Conservation (phyloP, 2,329 filamentous ascomycete species). For the Trichophyton rubrum region DNA sequence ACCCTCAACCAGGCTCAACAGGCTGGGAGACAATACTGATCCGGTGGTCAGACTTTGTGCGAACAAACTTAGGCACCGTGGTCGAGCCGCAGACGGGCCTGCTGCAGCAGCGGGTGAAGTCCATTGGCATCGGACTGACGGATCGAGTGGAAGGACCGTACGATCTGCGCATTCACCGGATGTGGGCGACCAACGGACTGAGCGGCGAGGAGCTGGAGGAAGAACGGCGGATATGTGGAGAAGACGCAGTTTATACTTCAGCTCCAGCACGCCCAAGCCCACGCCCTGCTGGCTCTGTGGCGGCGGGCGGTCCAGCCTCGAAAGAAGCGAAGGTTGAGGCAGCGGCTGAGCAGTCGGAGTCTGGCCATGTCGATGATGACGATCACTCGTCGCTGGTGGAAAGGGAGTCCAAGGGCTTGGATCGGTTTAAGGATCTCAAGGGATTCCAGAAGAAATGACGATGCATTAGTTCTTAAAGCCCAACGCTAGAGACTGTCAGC, state of each 20-base stretch:
- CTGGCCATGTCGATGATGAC: not conserved
- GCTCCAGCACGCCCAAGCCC: not conserved
- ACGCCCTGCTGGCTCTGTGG: not conserved
- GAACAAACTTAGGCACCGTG: constrained; percentile 84
- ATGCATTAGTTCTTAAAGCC: not conserved
- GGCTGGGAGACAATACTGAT: constrained; percentile 94
- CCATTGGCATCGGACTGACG: constrained; percentile 75
- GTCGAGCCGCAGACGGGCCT: constrained; percentile 89
- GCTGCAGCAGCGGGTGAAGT: constrained; percentile 71
- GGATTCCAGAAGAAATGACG: constrained; percentile 20
- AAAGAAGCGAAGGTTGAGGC: not conserved
- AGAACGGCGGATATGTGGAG: constrained; percentile 30
- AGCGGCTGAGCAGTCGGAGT: not conserved
- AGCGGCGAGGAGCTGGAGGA: constrained; percentile 30
- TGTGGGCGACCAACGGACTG: constrained; percentile 81
- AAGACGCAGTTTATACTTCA: constrained; percentile 27
- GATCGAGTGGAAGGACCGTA: constrained; percentile 82
- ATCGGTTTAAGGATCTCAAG: constrained; percentile 25
- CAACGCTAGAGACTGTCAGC: not conserved
- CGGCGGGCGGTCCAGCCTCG: not conserved
- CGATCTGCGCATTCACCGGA: constrained; percentile 68
- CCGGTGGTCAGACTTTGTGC: constrained; percentile 82
- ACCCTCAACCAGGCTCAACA: constrained; percentile 37
- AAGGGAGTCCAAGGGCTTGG: constrained; percentile 13
- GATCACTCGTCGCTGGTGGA: constrained; percentile 11